Percentiles rank a stretch among this genome's conserved stretches.
Conservation (phyloP, 768 basidiomycete genomes). For the Tulasnella sp. region DNA sequence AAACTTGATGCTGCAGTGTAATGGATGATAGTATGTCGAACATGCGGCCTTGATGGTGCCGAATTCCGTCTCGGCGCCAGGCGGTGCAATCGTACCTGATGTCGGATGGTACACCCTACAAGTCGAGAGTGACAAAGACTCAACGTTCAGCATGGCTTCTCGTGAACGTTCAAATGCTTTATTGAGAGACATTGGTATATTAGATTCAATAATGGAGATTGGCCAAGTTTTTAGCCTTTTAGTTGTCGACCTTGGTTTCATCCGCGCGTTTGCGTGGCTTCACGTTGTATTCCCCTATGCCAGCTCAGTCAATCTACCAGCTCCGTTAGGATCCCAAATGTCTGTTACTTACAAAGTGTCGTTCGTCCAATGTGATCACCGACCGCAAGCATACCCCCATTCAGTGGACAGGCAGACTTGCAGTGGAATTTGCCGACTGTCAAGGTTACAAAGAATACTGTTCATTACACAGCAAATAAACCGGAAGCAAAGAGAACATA, state of each 20-base stretch:
- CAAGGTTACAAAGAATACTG: not conserved
- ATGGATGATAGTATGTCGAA: no score
- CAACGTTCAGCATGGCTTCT: no score
- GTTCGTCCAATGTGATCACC: not conserved
- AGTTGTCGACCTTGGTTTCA: not conserved
- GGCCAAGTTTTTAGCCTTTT: not conserved
- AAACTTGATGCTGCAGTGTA: no score
- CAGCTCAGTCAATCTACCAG: not conserved
- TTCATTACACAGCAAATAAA: no score
- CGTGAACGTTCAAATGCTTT: no score
- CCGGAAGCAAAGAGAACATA: no score
- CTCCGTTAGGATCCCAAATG: not conserved
- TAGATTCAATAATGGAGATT: not conserved
- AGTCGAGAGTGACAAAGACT: not conserved
- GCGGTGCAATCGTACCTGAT: no score
- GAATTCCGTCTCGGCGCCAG: no score
- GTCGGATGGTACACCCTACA: not conserved
- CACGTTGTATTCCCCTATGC: not conserved
- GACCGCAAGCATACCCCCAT: not conserved
- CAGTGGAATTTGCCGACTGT: not conserved
- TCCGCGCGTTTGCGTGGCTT: not conserved
- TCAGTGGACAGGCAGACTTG: not conserved
- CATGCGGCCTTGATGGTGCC: no score
- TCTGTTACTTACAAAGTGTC: not conserved
- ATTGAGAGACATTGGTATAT: no score